phyloP scores from a whole-genome alignment of 331 rosid genomes.

The Malus hybrid region DNA sequence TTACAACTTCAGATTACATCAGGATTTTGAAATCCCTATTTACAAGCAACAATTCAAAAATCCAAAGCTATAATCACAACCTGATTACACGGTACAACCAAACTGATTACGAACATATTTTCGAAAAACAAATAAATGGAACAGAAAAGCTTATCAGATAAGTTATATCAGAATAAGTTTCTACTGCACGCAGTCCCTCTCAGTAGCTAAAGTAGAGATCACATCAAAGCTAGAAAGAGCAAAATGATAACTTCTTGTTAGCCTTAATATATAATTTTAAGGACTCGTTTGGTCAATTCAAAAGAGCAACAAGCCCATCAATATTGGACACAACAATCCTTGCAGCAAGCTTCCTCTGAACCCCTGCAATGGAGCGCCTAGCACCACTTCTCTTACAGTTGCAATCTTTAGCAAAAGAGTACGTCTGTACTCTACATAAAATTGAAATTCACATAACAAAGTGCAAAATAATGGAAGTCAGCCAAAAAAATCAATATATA shows the following conservation, averaged over 20 bases:
- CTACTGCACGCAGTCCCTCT: neutral
- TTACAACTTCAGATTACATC: no score
- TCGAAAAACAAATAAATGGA: no score
- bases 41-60: no score
- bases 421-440: slow-evolving; percentile 58
- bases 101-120: no score
- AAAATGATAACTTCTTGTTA: neutral
- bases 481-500: neutral
- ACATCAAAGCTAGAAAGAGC: neutral
- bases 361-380: slow-evolving; percentile 84
- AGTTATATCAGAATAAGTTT: slow-evolving; percentile 9
- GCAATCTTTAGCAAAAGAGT: slow-evolving; percentile 78
- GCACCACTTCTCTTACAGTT: slow-evolving; percentile 87
- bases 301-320: slow-evolving; percentile 65
- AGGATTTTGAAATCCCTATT: no score
- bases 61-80: no score
- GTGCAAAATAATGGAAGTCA: neutral
- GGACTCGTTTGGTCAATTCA: slow-evolving; percentile 81
- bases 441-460: slow-evolving; percentile 16
- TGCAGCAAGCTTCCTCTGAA: slow-evolving; percentile 58
- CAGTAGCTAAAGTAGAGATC: neutral
- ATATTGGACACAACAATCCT: slow-evolving; percentile 45
- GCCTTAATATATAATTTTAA: slow-evolving; percentile 11
- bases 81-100: no score
- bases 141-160: neutral